Conservation (phyloP, 2,329 filamentous ascomycete genomes). For the Penicillium sp. region DNA sequence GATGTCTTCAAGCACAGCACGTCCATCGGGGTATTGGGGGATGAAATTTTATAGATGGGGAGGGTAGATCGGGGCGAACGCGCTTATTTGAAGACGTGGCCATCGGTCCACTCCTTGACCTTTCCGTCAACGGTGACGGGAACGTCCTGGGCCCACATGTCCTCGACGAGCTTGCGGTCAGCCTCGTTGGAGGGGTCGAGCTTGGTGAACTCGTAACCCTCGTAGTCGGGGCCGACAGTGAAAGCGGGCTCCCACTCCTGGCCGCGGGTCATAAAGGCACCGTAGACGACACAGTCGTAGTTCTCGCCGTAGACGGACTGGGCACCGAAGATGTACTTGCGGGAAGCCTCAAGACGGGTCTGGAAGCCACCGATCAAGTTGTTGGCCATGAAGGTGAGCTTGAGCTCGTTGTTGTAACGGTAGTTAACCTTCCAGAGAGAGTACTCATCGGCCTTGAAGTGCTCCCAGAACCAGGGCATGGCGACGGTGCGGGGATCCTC, state of each 20-base stretch:
- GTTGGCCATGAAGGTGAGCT: constrained; percentile 96
- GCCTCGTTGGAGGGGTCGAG: constrained; percentile 84
- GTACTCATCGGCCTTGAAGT: constrained; percentile 91
- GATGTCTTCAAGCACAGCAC: constrained; percentile 6
- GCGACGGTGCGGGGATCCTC: constrained; percentile 77
- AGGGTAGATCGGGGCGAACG: constrained; percentile 14
- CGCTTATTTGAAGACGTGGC: constrained; percentile 98
- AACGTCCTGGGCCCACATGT: constrained; percentile 91
- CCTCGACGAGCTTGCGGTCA: constrained; percentile 81
- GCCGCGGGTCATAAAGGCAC: constrained; percentile 92
- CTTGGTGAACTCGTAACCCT: constrained; percentile 96
- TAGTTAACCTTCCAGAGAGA: constrained; percentile 92
- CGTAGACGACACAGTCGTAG: constrained; percentile 88
- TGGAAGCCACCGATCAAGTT: constrained; percentile 99
- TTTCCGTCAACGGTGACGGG: constrained; percentile 77
- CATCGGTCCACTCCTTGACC: constrained; percentile 82
- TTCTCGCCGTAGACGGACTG: constrained; percentile 83
- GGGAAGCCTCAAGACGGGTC: constrained; percentile 90
- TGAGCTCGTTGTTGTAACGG: constrained; percentile 99
- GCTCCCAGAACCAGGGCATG: constrained; percentile 98
- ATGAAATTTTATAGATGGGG: constrained; percentile 15
- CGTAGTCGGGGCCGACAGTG: constrained; percentile 93
- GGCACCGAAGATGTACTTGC: constrained; percentile 96
- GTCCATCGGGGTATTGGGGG: constrained; percentile 24
- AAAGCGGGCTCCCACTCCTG: constrained; percentile 76